Base-by-base conservation (phyloP, 495 filamentous ascomycete species). In the Aspergillus sparsus region DNA sequence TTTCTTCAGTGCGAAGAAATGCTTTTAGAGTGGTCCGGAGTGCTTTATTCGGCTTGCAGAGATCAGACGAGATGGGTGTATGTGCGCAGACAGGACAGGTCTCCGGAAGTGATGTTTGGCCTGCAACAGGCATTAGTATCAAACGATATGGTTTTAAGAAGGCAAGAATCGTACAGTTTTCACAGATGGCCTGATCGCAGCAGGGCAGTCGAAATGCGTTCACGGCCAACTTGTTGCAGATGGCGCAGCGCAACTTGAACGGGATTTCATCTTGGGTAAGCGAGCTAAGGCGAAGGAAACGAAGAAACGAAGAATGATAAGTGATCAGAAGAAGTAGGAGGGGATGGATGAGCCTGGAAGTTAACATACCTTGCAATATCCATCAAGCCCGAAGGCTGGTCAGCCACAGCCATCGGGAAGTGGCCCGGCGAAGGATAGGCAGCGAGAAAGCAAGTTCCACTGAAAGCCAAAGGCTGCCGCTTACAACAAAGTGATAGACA, bases 61-160 rank as follows among this genome's bases (percentile, higher is more conserved):
- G 87, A 59, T 92, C 90, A 13, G 86, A 82, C 7, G 90, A 88
- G 33, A 98, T 80, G 0, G 94, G 94, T 21, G 84, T 84, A 66
- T 99, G 94, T 49, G 91, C 87, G 82, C 94, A 99, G 55, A 97
- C 89, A 3, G 94, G 93, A 63, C 94, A 99, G 36, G 87, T 86
- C 18, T 89, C 83, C 13, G 89, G 85, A 15, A 96, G 80, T 33
- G 85, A 88, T 8, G 83, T 72, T 70, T 94, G 92, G 72, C 91
- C 91, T 95, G 63, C 3, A 56, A 9, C 51, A 16, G 9, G 9
- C 44, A 47, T 47, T 21, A 47, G n/a, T 10, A 47, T 47, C 15
- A 27, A 27, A 27, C 21, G n/a, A 10, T 18, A 3, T n/a, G 15
- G 1, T 8, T 41, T 53, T 12, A 3, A 49, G 31, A 47, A 21